phyloP scores from a whole-genome alignment of 179 eudicot species.

The Pouteria campechiana region DNA sequence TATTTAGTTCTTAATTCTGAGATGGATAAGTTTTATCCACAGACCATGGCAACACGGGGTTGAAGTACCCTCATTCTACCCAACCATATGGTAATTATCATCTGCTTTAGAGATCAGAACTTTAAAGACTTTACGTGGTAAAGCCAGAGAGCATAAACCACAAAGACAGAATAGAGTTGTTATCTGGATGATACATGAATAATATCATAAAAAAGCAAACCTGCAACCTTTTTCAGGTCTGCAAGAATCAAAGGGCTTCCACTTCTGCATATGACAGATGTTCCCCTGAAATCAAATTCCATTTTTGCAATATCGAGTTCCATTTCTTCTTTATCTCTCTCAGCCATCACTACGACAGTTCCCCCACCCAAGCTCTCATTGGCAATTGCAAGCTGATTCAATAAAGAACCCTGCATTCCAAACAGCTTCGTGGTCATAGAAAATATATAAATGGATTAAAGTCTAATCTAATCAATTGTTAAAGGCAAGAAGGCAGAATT shows the following conservation, averaged over 20 bases:
- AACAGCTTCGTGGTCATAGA: too few relatives aligned
- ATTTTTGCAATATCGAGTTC: slow-evolving; percentile 49
- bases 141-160: not conserved
- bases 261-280: slow-evolving; percentile 55
- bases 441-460: too few relatives aligned
- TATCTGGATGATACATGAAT: too few relatives aligned
- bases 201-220: not conserved
- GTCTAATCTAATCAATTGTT: too few relatives aligned
- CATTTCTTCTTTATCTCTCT: slow-evolving; percentile 55
- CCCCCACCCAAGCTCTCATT: slow-evolving; percentile 53
- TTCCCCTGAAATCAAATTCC: slow-evolving; percentile 56
- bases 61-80: too few relatives aligned
- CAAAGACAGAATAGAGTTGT: not conserved
- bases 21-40: too few relatives aligned
- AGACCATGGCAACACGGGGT: too few relatives aligned
- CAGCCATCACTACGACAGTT: slow-evolving; percentile 47
- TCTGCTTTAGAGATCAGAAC: too few relatives aligned
- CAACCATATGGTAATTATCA: too few relatives aligned
- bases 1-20: too few relatives aligned
- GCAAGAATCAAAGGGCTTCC: slow-evolving; percentile 56
- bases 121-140: not conserved
- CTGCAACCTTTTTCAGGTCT: slow-evolving; percentile 43
- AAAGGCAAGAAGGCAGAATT: too few relatives aligned
- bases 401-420: slow-evolving; percentile 29
- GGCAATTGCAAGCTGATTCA: slow-evolving; percentile 52